phyloP scores from a whole-genome alignment of 2,329 filamentous ascomycete species.

The Ascochyta fabae region DNA sequence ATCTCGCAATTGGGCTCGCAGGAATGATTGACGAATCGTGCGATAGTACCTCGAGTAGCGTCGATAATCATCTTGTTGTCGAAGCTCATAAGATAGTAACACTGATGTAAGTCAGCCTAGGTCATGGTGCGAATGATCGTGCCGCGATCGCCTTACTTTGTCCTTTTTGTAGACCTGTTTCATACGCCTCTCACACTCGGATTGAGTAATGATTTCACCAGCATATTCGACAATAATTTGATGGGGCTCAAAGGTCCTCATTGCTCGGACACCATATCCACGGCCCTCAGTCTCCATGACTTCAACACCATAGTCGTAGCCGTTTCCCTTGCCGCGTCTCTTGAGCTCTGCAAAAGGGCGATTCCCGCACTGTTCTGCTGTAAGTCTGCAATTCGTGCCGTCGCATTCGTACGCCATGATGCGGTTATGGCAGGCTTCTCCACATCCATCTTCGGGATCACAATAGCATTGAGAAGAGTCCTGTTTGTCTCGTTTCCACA shows the following conservation, averaged over 20 bases:
- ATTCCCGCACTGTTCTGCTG: conserved; percentile 78
- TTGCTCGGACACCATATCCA: conserved; percentile 90
- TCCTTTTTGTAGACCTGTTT: conserved; percentile 92
- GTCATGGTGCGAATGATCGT: not conserved
- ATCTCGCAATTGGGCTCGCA: conserved; percentile 96
- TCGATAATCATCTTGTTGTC: conserved; percentile 99
- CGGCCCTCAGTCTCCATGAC: conserved; percentile 89
- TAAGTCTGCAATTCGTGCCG: conserved; percentile 82
- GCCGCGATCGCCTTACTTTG: conserved; percentile 64
- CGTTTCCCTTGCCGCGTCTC: conserved; percentile 71
- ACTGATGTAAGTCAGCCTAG: conserved; percentile 60
- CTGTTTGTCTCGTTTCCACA: conserved; percentile 82
- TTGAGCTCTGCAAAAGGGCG: conserved; percentile 84
- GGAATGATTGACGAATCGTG: conserved; percentile 97
- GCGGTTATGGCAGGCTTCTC: conserved; percentile 88
- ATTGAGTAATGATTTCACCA: conserved; percentile 94
- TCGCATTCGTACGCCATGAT: conserved; percentile 99
- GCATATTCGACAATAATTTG: conserved; percentile 99
- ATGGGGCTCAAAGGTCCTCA: conserved; percentile 82
- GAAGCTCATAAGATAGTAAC: conserved; percentile 98
- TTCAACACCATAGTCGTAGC: conserved; percentile 92
- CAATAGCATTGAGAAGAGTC: conserved; percentile 71
- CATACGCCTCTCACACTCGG: conserved; percentile 93
- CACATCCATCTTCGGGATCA: conserved; percentile 73
- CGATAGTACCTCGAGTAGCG: conserved; percentile 92